Percentiles rank a stretch among this genome's conserved stretches.
Conservation (phyloP, 352 stramenopile species). For the Pythium apleroticum region DNA sequence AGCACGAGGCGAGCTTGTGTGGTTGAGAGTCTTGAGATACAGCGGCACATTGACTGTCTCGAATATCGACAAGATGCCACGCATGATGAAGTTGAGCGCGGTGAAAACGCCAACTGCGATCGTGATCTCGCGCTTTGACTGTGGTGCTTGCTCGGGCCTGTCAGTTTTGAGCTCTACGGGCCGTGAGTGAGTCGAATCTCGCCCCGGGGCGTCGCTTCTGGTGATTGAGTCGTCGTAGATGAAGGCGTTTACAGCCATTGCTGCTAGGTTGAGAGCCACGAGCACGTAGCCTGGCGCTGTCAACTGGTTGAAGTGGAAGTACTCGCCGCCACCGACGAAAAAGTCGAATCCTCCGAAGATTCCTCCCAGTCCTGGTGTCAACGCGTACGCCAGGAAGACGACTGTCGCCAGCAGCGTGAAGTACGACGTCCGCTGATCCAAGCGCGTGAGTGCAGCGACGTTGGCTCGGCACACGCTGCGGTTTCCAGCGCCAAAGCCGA, state of each 20-base stretch:
- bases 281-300: conserved; percentile 60
- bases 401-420: conserved; percentile 69
- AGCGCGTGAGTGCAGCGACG: conserved; percentile 54
- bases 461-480: conserved; percentile 72
- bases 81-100: conserved; percentile 63
- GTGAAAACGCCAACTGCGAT: conserved; percentile 58
- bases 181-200: background rate
- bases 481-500: conserved; percentile 71
- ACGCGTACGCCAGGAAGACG: conserved; percentile 70
- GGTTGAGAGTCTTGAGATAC: conserved; percentile 45
- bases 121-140: conserved; percentile 23
- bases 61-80: conserved; percentile 67
- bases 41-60: conserved; percentile 72
- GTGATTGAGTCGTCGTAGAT: conserved; percentile 54
- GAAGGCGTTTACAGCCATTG: conserved; percentile 42
- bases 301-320: conserved; percentile 58
- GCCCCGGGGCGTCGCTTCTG: conserved; percentile 32
- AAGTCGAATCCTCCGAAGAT: conserved; percentile 48
- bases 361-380: conserved; percentile 60
- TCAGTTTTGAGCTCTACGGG: conserved; percentile 5
- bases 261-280: conserved; percentile 44
- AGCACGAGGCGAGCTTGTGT: conserved; percentile 28
- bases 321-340: conserved; percentile 27
- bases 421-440: conserved; percentile 61
- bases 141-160: background rate